phyloP scores from a whole-genome alignment of 441 rosid species.

The Pelargonium myrrhifolium region DNA sequence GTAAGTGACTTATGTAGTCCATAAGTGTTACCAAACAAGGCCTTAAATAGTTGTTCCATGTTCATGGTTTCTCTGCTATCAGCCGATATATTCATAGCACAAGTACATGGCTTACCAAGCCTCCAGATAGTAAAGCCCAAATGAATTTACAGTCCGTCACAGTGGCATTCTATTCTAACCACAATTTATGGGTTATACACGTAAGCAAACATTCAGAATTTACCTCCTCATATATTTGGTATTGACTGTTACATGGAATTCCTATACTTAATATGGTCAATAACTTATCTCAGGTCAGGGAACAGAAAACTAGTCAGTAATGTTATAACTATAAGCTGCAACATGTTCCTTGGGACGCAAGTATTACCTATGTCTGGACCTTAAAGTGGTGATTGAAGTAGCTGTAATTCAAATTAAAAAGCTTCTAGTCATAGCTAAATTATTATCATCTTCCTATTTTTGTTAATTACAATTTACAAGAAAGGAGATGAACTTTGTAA shows the following conservation, averaged over 20 bases:
- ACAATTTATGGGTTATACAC: neutral
- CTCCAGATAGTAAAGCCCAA: neutral
- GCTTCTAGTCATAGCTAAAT: too few species aligned
- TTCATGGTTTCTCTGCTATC: neutral
- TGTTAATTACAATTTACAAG: neutral
- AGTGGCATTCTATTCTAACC: neutral
- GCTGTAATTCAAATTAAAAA: too few species aligned
- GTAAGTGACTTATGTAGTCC: too few species aligned
- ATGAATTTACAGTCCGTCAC: neutral
- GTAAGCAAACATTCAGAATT: neutral
- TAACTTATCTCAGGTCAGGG: neutral
- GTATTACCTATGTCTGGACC: too few species aligned
- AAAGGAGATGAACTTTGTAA: neutral
- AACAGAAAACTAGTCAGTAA: neutral
- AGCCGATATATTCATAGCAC: neutral
- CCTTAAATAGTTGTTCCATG: neutral
- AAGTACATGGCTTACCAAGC: neutral
- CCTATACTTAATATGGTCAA: neutral
- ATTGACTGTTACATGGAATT: neutral
- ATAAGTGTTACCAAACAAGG: too few species aligned
- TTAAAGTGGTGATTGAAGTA: too few species aligned
- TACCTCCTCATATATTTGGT: slow-evolving; percentile 3
- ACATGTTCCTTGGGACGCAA: too few species aligned
- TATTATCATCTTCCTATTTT: neutral
- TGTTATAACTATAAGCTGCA: too few species aligned